Conservation (phyloP, 257 asterid genomes). For the Forsythia suspensa region DNA sequence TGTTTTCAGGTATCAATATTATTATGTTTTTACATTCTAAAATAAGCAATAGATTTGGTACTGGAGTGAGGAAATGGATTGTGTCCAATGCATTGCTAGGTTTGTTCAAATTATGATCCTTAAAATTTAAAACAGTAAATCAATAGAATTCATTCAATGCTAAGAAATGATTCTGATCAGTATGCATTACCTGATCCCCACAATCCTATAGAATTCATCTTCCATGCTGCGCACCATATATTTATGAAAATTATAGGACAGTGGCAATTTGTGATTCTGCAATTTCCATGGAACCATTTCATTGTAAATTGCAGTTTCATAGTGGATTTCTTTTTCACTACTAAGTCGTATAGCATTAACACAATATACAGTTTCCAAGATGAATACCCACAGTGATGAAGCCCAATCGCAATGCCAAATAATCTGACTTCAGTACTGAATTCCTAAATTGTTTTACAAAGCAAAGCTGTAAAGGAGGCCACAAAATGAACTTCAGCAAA, state of each 20-base stretch:
- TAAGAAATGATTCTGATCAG: not conserved
- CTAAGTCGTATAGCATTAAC: not conserved
- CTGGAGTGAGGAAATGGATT: no score
- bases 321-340: not conserved
- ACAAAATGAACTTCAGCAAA: slow-evolving; percentile 2
- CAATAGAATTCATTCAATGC: not conserved
- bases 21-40: no score
- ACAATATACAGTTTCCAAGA: slow-evolving; percentile 4
- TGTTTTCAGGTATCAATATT: no score
- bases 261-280: slow-evolving; percentile 83
- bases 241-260: slow-evolving; percentile 75
- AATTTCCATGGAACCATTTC: slow-evolving; percentile 3
- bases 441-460: slow-evolving; percentile 77
- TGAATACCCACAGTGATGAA: slow-evolving; percentile 84
- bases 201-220: slow-evolving; percentile 81
- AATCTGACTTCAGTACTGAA: slow-evolving; percentile 73
- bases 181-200: slow-evolving; percentile 71
- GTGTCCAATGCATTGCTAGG: not conserved
- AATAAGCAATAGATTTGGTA: no score
- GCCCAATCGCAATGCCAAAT: slow-evolving; percentile 81
- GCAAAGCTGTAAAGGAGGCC: slow-evolving; percentile 66
- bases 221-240: slow-evolving; percentile 96
- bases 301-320: not conserved
- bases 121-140: not conserved
- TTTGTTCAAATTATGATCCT: not conserved